Evolutionary conservation across 2,329 filamentous ascomycete species (phyloP), one percentile per base, ranked within the genome.

Genomic region (Hypoxylon sp.): DNA sequence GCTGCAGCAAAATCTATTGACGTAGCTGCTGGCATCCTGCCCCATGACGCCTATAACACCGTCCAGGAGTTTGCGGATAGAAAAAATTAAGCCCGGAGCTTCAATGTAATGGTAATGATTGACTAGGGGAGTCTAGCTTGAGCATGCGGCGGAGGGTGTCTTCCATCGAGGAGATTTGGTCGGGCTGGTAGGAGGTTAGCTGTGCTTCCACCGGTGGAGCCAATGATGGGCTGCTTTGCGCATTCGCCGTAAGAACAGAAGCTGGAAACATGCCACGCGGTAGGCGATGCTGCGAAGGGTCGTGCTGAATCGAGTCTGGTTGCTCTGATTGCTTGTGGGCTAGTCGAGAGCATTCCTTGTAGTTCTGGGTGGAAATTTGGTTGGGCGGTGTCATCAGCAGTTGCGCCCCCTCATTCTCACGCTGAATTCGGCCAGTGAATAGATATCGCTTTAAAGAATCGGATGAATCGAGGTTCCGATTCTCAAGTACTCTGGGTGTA

Each of bases 401-500:
- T 18, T 38, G 53, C 5, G 40, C 63, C n/a, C 50, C 52, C 26
- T 66, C 61, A 20, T 63, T 59, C 30, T 55, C 40, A 4, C 53
- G 54, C 20, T 54, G 55, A 8, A 72, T 64, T 62, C 79, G 74
- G 48, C 80, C 79, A 38, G 81, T 80, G 51, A 87, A 87, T 0
- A 88, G 75, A 70, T 85, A 88, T 46, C 81, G 83, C 74, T 89
- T 89, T 22, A 89, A 74, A 49, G 84, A 84, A 67, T 88, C 85
- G 3, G 79, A 80, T 24, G 76, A 76, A 48, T 79, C 79, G 0
- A 71, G 51, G 22, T 72, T 64, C 7, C 61, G 52, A n/a, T 56
- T 67, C 14, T 51, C 66, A 26, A 68, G 50, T 3, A 40, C 59
- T 1, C 59, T 59, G 11, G 70, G 73, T 3, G 72, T 69, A 20